These are phyloP conservation scores for Curvularia lunata DNA, from an alignment of 2,329 filamentous ascomycete species.

Conservation along the genomic window DNA sequence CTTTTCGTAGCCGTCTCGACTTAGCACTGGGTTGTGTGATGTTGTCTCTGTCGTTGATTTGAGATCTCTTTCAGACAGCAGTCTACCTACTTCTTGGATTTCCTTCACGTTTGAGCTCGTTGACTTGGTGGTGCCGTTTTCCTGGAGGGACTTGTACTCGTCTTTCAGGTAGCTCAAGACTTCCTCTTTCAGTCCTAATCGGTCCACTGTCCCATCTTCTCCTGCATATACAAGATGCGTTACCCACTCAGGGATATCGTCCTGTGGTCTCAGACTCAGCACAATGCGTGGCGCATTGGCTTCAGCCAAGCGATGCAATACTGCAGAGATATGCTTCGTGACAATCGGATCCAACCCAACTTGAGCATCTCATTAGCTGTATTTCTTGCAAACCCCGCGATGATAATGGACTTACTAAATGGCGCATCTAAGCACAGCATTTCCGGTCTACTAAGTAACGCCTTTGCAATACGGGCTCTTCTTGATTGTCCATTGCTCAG, in stretches of 20 bases:
- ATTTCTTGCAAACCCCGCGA: not conserved
- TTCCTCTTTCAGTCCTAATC: conserved; percentile 68
- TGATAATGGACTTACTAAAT: conserved; percentile 64
- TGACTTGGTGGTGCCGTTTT: conserved; percentile 3
- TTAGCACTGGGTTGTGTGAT: conserved; percentile 21
- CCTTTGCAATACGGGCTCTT: conserved; percentile 85
- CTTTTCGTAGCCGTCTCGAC: conserved; percentile 41
- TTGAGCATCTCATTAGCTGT: conserved; percentile 27
- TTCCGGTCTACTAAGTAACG: conserved; percentile 78
- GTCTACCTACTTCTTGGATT: conserved; percentile 35
- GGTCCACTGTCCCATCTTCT: conserved; percentile 68
- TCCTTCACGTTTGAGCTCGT: conserved; percentile 30
- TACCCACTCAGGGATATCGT: conserved; percentile 87
- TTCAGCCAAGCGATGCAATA: conserved; percentile 72
- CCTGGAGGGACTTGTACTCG: conserved; percentile 35
- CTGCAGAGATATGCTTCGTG: conserved; percentile 70
- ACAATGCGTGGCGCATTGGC: conserved; percentile 73
- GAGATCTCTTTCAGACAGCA: conserved; percentile 36
- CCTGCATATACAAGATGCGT: conserved; percentile 80
- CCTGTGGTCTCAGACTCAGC: conserved; percentile 81
- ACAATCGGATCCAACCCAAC: conserved; percentile 91
- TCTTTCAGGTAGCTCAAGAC: conserved; percentile 60
- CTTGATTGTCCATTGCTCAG: conserved; percentile 93
- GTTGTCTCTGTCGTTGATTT: conserved; percentile 2
- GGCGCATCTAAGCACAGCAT: conserved; percentile 84